A percentile compares a stretch with the other conserved stretches of the same genome.
These are phyloP conservation scores for Phyllosticta citriasiana DNA, from an alignment of 2,329 filamentous ascomycete species.

Conservation along the genomic window DNA sequence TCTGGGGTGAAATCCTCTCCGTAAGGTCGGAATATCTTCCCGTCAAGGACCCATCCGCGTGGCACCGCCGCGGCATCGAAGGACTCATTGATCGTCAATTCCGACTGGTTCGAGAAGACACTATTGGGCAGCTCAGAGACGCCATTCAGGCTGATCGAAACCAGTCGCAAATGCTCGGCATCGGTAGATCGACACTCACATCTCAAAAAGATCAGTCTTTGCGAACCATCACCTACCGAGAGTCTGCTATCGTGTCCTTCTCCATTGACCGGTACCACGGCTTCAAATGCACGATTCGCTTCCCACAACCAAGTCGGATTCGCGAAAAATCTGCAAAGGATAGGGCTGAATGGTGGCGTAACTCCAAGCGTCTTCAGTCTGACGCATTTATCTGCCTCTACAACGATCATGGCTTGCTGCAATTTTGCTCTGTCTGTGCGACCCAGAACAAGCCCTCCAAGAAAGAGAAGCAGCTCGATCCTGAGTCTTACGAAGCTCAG, in stretches of 20 bases:
- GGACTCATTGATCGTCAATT: conserved; percentile 47
- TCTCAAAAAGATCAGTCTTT: conserved; percentile 14
- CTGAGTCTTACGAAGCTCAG: neutral
- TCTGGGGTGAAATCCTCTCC: conserved; percentile 25
- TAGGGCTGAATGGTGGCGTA: conserved; percentile 22
- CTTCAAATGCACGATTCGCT: conserved; percentile 17
- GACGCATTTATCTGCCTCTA: conserved; percentile 20
- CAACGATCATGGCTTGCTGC: conserved; percentile 16
- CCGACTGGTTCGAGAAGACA: conserved; percentile 46
- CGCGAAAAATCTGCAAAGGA: conserved; percentile 11
- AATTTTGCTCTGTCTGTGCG: conserved; percentile 19
- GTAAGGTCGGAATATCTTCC: conserved; percentile 29
- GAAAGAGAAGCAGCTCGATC: conserved; percentile 7
- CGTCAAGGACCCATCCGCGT: conserved; percentile 5
- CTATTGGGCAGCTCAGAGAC: conserved; percentile 42
- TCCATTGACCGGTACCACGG: conserved; percentile 14
- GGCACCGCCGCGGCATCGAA: conserved; percentile 6
- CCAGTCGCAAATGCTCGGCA: conserved; percentile 1
- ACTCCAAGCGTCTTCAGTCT: conserved; percentile 17
- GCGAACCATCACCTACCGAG: conserved; percentile 16
- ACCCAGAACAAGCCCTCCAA: neutral
- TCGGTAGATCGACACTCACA: conserved; percentile 4
- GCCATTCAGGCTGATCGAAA: conserved; percentile 13
- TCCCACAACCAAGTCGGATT: conserved; percentile 15
- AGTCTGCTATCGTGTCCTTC: conserved; percentile 15